Base-by-base conservation (phyloP, 2,329 filamentous ascomycete species). In the Epichloe coenophiala region DNA sequence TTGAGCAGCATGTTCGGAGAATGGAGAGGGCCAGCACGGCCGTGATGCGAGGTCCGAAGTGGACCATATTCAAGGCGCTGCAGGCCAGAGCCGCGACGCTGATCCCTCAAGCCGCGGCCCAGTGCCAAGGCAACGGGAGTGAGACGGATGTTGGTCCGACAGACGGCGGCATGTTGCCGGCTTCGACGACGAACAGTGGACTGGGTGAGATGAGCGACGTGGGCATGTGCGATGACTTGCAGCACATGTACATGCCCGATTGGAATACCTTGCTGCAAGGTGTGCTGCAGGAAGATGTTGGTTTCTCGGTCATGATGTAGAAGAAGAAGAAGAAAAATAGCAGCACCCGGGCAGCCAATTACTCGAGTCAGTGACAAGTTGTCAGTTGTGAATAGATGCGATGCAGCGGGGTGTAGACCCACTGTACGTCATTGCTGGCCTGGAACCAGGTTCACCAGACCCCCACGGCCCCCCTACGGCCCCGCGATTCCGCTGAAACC, bases 201-300 rank as follows among this genome's bases (percentile, higher is more conserved):
- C 43, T 50, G 21, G 41, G 17, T 6, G 48, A 50, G 5, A 45
- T 45, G 41, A 40, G 21, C 35, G 36, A 50, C 27, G 48, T 41
- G 21, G 23, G 7, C 8, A 40, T 36, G 41, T 45, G n/a, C 12
- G 53, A 54, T 40, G 51, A 19, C 2, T 42, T 51, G 8, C 53
- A 59, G 15, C 54, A 53, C 1, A 50, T 62, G 9, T 55, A 53
- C 1, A 50, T 62, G 9, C 51, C 59, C 3, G 60, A 64, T 40
- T 64, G 62, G 62, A 59, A 54, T 33, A 58, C 57, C 6, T 46
- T 64, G 17, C 39, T 64, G 46, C 54, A 61, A n/a, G 61, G 63
- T 37, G 62, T 64, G 35, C 58, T 60, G 11, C 45, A 61, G 7
- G 60, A 63, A 12, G 51, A 55, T 2, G 49, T 59, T 2, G 57